Percentiles rank a stretch among this genome's conserved stretches.
Conservation (phyloP, 805 yeast species). For the Candida patagonica region DNA sequence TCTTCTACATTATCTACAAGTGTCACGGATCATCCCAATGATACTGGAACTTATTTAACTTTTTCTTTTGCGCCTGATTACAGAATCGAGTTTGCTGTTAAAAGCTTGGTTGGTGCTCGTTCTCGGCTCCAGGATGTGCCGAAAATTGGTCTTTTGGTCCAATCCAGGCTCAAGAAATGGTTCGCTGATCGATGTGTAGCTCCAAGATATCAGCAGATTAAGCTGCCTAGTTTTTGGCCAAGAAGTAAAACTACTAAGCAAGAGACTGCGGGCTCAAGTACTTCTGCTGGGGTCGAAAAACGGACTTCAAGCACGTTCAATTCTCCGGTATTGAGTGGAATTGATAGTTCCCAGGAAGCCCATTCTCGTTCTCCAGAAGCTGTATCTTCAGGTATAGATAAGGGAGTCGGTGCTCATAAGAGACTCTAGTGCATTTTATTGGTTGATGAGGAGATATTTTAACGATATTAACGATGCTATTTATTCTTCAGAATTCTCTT, state of each 20-base stretch:
- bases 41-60: conserved; percentile 45
- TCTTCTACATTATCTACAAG: conserved; percentile 31
- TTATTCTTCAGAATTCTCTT: no score
- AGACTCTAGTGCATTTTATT: no score
- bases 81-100: conserved; percentile 77
- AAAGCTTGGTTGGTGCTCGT: conserved; percentile 83
- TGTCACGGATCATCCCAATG: neutral
- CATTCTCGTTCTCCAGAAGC: neutral
- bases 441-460: no score
- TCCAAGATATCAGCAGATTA: conserved; percentile 82
- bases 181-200: conserved; percentile 88
- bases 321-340: neutral
- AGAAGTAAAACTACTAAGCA: conserved; percentile 18
- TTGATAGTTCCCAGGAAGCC: neutral
- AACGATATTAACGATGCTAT: no score
- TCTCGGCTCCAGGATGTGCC: conserved; percentile 91
- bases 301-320: neutral
- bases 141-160: conserved; percentile 76
- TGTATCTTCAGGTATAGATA: no score
- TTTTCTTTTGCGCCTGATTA: conserved; percentile 90
- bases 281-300: conserved; percentile 8
- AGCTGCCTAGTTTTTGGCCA: conserved; percentile 85
- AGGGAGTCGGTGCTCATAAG: no score
- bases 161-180: conserved; percentile 75
- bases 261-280: conserved; percentile 6